Percentiles rank a stretch among this genome's conserved stretches.
Evolutionary conservation across 768 basidiomycete species (phyloP).

Genomic region (Leucocoprinus leucothites): DNA sequence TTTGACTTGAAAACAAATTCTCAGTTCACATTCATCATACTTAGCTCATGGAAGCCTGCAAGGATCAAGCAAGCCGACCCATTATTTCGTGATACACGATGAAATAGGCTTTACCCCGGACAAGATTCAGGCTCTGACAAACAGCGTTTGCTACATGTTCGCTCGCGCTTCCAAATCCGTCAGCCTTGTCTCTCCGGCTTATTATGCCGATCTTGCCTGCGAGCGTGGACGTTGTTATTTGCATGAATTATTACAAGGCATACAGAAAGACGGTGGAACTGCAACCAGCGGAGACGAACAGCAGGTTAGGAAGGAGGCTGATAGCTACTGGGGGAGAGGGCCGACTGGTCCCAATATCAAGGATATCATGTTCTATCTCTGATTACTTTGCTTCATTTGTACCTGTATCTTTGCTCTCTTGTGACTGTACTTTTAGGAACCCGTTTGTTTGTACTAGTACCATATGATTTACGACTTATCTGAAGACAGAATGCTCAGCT

Average conservation of each 20-base stretch:
- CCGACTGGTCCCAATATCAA: conserved; percentile 48
- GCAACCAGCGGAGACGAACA: conserved; percentile 38
- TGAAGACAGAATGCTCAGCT: too few relatives aligned
- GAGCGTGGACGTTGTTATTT: conserved; percentile 71
- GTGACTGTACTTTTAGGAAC: not conserved
- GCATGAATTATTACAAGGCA: conserved; percentile 64
- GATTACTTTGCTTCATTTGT: conserved; percentile 7
- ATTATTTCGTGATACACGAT: conserved; percentile 82
- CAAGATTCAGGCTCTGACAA: conserved; percentile 66
- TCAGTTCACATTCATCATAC: not conserved
- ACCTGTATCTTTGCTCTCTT: not conserved
- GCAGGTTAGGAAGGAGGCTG: conserved; percentile 52
- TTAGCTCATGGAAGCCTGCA: conserved; percentile 77
- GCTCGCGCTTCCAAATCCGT: conserved; percentile 87
- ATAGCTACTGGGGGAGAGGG: conserved; percentile 51
- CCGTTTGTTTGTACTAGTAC: too few relatives aligned
- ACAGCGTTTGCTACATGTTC: conserved; percentile 74
- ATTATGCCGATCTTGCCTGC: conserved; percentile 73
- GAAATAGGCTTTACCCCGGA: conserved; percentile 71
- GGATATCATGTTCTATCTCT: conserved; percentile 80
- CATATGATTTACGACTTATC: too few relatives aligned
- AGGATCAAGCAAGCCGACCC: conserved; percentile 71
- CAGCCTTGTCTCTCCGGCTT: conserved; percentile 76
- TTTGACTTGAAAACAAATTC: not conserved
- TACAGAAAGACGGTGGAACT: conserved; percentile 13